Base-by-base conservation (phyloP, 768 basidiomycete species). In the Solioccasus polychromus region DNA sequence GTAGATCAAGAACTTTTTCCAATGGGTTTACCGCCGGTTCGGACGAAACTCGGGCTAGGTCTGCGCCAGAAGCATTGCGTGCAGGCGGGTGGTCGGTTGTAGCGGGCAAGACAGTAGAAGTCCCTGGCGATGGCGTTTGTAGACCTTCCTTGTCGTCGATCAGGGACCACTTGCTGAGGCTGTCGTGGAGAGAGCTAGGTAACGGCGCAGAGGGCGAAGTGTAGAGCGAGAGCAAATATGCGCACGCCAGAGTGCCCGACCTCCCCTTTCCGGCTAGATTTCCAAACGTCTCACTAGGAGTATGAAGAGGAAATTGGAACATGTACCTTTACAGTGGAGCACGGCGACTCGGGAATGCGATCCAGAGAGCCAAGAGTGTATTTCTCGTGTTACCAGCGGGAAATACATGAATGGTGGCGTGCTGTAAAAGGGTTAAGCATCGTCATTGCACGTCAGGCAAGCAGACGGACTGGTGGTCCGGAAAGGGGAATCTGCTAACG, bases 391-490 rank as follows among this genome's bases (percentile, higher is more conserved):
- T 6, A 82, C 77, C 10, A 92, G 73, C 17, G 85, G 77, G 51
- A 95, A 72, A 38, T 89, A 72, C 1, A 82, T 75, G 17, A 93
- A 68, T 1, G 92, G 91, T 1, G 92, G 90, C 4, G 85, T 82
- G 62, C 85, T 87, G 51, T 8, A 20, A 20, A 9, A 18, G 17
- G 17, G 18, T 11, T 51, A 9, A 51, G 48, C 8, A 20, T 39
- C 18, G 39, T 6, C 19, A 20, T 30, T 26, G 18, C 14, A 42
- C 20, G 40, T 12, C 36, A 71, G 44, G 81, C 75, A 82, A 82
- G 55, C 87, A 83, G 49, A 74, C 86, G 64, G 52, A 88, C 82
- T 92, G 88, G 60, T 94, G 92, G 60, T 94, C 92, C 18, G 92
- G 92, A 60, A 90, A 92, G 1, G 92, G 92, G 58, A 86, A 92